Conservation (phyloP, 805 yeast species). For the Hermanozyma aechmeae region DNA sequence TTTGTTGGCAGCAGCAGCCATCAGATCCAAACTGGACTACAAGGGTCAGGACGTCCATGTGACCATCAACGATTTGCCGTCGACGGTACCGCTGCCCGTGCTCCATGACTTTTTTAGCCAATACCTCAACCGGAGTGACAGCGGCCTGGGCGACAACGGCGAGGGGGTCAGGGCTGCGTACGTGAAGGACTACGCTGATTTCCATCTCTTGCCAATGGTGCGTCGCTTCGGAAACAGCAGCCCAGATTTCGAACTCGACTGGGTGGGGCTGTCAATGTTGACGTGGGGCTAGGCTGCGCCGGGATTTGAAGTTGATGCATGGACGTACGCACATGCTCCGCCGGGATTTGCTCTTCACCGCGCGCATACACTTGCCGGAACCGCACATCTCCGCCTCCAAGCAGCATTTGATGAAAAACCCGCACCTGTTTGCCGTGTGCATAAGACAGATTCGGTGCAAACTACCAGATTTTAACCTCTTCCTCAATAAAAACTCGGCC, state of each 20-base stretch:
- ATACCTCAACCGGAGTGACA: conserved; percentile 16
- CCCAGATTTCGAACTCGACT: conserved; percentile 24
- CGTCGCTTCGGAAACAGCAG: conserved; percentile 18
- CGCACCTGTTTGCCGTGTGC: neutral
- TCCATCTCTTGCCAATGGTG: conserved; percentile 24
- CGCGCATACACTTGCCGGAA: neutral
- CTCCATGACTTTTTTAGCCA: conserved; percentile 27
- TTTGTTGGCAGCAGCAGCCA: conserved; percentile 19
- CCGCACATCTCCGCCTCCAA: neutral
- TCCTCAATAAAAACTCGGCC: no score
- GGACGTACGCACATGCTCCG: no score
- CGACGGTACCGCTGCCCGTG: conserved; percentile 22
- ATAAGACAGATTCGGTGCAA: neutral
- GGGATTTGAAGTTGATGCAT: no score
- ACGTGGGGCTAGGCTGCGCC: conserved; percentile 3
- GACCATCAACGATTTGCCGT: conserved; percentile 22
- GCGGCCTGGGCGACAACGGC: conserved; percentile 2
- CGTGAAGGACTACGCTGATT: conserved; percentile 11
- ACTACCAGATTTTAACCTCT: neutral
- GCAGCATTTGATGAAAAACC: neutral
- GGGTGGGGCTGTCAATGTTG: conserved; percentile 24
- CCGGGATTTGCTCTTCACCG: neutral
- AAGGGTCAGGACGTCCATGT: conserved; percentile 14
- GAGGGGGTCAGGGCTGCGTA: conserved; percentile 12
- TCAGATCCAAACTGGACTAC: conserved; percentile 18